Conservation (phyloP, 73 alveolate species). For the Tetrahymena borealis region DNA sequence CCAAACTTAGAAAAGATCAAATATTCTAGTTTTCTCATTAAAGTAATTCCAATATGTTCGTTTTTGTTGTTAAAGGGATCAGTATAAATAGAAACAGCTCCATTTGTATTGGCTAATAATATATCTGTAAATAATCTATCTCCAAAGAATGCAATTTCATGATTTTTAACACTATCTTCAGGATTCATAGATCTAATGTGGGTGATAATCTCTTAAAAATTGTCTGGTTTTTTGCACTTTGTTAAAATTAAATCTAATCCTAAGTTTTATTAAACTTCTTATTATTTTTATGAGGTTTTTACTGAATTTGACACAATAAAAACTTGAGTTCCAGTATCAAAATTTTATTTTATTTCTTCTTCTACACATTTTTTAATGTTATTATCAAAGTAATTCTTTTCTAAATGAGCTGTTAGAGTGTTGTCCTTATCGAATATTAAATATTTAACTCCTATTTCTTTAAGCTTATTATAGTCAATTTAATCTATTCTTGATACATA, state of each 20-base stretch:
- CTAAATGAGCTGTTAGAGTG: background rate
- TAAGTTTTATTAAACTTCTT: background rate
- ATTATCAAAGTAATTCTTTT: background rate
- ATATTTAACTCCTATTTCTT: background rate
- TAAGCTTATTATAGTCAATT: background rate
- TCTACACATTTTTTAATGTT: background rate
- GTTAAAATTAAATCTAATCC: background rate
- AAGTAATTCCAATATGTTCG: background rate
- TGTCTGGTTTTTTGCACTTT: background rate
- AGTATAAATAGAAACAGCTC: background rate
- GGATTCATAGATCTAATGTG: background rate
- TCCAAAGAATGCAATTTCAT: background rate
- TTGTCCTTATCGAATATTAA: background rate
- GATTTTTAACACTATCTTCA: background rate
- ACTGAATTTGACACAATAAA: background rate
- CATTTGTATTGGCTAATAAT: background rate
- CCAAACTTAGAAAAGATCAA: background rate
- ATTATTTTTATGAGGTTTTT: background rate
- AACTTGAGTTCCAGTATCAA: background rate
- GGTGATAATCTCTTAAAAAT: background rate
- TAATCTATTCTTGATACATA: background rate
- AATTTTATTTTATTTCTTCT: background rate
- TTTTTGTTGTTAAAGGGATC: background rate
- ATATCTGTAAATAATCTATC: background rate
- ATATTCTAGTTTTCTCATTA: background rate